A percentile compares a stretch with the other conserved stretches of the same genome.
These are phyloP conservation scores for Ulota crispa DNA, from an alignment of 225 moss, liverwort and hornwort genomes.

Conservation along the genomic window DNA sequence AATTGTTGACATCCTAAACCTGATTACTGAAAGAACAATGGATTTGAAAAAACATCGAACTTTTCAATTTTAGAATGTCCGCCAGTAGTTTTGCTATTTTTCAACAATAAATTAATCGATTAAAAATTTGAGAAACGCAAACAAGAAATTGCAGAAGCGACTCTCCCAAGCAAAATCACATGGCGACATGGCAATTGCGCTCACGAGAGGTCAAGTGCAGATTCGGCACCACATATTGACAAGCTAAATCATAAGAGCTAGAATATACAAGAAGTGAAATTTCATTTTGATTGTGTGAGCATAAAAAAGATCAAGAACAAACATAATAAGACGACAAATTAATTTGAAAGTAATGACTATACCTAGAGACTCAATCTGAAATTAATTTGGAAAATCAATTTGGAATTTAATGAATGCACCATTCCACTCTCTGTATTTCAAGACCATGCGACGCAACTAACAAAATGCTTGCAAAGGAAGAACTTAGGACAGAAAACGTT, in stretches of 20 bases:
- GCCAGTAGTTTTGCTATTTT: background rate
- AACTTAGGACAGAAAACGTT: constrained; percentile 6
- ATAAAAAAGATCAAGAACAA: background rate
- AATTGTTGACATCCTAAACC: background rate
- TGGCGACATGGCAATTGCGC: background rate
- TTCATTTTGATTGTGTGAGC: background rate
- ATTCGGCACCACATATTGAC: background rate
- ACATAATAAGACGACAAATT: background rate
- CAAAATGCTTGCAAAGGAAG: background rate
- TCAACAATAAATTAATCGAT: background rate
- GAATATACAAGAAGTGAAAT: background rate
- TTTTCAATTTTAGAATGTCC: background rate
- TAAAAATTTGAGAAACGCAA: background rate
- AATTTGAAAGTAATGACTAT: background rate
- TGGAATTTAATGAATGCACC: background rate
- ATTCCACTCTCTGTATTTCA: background rate
- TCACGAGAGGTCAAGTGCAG: background rate
- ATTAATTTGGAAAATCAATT: background rate
- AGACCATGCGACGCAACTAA: background rate
- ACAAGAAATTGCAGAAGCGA: background rate
- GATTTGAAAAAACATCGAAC: too few relatives aligned
- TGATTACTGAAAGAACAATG: background rate
- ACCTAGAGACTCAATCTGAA: background rate
- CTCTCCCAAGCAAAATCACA: background rate
- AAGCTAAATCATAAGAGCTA: background rate